Evolutionary conservation across 1,139 yeast species (phyloP).

Genomic region (Saccharomyces hybrid): DNA sequence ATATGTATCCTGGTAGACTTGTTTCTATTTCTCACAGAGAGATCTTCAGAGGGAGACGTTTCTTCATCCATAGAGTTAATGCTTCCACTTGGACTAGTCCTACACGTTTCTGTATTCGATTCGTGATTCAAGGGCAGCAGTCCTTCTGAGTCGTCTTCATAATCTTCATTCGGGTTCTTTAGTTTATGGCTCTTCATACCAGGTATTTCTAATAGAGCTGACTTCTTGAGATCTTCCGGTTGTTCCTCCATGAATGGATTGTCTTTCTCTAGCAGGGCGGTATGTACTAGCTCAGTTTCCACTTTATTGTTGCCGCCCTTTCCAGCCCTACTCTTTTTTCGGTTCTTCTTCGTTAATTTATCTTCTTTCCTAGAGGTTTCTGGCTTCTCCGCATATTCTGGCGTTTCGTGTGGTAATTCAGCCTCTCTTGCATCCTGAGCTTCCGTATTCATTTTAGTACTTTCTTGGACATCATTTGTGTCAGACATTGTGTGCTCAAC

Average conservation of each 20-base stretch:
- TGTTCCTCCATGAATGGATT: slow-evolving; percentile 24
- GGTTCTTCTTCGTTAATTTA: background rate
- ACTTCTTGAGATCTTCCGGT: slow-evolving; percentile 1
- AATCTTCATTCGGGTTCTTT: slow-evolving; percentile 21
- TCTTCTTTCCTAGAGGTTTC: background rate
- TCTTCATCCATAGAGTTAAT: slow-evolving; percentile 5
- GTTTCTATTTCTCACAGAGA: background rate
- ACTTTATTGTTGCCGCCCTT: background rate
- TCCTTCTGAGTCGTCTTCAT: slow-evolving; percentile 17
- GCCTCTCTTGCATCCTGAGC: background rate
- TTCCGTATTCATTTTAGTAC: background rate
- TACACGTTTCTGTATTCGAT: slow-evolving; percentile 3
- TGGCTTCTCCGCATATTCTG: background rate
- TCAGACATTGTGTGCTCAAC: background rate
- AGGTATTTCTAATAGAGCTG: slow-evolving; percentile 3
- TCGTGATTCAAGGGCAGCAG: slow-evolving; percentile 9
- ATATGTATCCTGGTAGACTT: slow-evolving; percentile 37
- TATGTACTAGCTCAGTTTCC: slow-evolving; percentile 17
- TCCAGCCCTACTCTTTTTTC: background rate
- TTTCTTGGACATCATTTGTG: background rate
- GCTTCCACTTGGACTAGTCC: background rate
- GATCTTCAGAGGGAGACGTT: slow-evolving; percentile 3
- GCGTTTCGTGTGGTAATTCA: background rate
- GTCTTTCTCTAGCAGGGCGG: slow-evolving; percentile 25
- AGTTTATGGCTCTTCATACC: slow-evolving; percentile 7